Percentiles rank a stretch among this genome's conserved stretches.
Conservation (phyloP, 1,139 yeast genomes). For the Sugiyamaella novakii region DNA sequence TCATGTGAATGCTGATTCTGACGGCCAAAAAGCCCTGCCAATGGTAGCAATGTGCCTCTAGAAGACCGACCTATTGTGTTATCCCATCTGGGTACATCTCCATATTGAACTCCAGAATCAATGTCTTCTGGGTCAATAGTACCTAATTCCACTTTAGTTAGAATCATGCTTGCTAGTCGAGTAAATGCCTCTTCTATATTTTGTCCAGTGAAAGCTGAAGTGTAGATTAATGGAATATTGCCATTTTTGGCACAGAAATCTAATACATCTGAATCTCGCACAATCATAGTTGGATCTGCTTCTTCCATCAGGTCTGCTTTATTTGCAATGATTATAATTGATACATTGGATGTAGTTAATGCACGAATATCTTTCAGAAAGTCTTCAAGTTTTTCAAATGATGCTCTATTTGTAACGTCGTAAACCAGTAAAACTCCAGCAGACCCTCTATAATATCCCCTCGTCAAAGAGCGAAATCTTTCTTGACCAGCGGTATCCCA, state of each 20-base stretch:
- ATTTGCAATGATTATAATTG: conserved; percentile 53
- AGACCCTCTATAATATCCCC: conserved; percentile 77
- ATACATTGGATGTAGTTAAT: conserved; percentile 46
- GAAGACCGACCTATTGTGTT: conserved; percentile 28
- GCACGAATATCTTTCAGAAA: conserved; percentile 53
- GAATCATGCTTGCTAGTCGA: conserved; percentile 44
- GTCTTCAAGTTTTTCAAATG: conserved; percentile 52
- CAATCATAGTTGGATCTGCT: conserved; percentile 38
- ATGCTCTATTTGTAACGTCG: conserved; percentile 61
- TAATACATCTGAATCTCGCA: conserved; percentile 42
- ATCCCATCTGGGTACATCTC: conserved; percentile 48
- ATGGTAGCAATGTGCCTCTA: conserved; percentile 8
- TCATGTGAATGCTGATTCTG: conserved; percentile 6
- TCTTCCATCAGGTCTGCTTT: conserved; percentile 46
- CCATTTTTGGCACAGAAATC: conserved; percentile 40
- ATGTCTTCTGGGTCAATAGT: conserved; percentile 49
- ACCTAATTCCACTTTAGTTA: conserved; percentile 50
- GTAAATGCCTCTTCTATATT: conserved; percentile 65
- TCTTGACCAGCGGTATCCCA: conserved; percentile 91
- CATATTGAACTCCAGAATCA: conserved; percentile 51
- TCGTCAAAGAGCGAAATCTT: conserved; percentile 69
- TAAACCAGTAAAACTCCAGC: conserved; percentile 79
- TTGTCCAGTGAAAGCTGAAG: conserved; percentile 60
- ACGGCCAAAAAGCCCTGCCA: conserved; percentile 21
- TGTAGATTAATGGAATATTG: conserved; percentile 42